Conservation (phyloP, 179 eudicot genomes). For the Spinacia oleracea region DNA sequence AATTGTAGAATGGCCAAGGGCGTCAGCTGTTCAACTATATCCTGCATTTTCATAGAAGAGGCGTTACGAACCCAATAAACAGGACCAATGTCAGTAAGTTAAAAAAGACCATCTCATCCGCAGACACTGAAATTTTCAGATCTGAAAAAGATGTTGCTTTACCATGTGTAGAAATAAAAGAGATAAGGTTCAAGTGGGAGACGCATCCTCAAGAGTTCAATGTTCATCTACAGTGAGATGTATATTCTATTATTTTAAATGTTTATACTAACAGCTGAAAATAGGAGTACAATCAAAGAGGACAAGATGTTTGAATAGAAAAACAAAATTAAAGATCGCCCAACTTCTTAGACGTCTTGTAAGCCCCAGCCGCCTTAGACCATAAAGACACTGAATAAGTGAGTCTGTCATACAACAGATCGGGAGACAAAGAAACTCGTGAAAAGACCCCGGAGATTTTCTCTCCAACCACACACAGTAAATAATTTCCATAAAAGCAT, state of each 20-base stretch:
- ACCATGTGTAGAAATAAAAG: not conserved
- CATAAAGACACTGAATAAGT: not conserved
- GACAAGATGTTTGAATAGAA: not conserved
- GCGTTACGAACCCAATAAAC: constrained; percentile 9
- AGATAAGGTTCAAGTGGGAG: not conserved
- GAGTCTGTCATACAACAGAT: too few species aligned
- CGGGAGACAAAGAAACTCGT: too few species aligned
- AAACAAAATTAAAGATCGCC: not conserved
- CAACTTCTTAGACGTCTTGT: not conserved
- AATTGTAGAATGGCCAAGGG: constrained; percentile 70
- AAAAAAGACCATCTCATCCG: constrained; percentile 1
- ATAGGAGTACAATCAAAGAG: too few species aligned
- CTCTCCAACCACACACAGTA: too few species aligned
- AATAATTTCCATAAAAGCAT: not conserved
- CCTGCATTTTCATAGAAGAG: constrained; percentile 47
- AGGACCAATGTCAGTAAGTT: not conserved
- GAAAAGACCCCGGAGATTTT: too few species aligned
- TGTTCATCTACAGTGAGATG: too few species aligned
- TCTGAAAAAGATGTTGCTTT: not conserved
- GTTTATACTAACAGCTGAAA: too few species aligned
- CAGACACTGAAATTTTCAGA: not conserved
- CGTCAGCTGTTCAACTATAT: constrained; percentile 71
- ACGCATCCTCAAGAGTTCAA: not conserved
- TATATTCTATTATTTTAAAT: too few species aligned
- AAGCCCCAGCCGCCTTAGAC: not conserved